Base-by-base conservation (phyloP, 108 stramenopile species). In the Fistulifera pelliculosa region DNA sequence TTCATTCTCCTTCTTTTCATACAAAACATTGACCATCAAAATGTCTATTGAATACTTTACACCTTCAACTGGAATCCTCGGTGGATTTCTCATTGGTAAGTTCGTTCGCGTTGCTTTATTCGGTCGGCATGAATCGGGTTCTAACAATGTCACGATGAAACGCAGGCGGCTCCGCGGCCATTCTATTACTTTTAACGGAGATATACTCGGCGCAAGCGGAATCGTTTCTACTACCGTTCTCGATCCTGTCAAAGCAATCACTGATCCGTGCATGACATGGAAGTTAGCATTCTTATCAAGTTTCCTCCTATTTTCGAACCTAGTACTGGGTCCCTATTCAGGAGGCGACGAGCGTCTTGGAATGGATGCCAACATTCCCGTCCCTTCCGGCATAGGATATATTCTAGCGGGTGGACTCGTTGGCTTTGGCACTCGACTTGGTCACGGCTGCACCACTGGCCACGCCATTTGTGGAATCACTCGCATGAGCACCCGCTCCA, bases 381-480 rank as follows among this genome's bases (percentile, higher is more conserved):
- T 15, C 22, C 38, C n/a, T 5, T 63, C 61, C 31, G 10, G 38
- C 2, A 40, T 72, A 1, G 85, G 66, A 0, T 87, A 76, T 48
- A 18, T 73, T 25, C 5, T 81, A 13, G 76, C 64, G 12, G 87
- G 87, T 25, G 69, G 84, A 28, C 69, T 77, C 22, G 83, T 89
- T 16, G 87, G 87, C 12, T 78, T 85, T 49, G 83, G 83, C n/a
- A 85, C 83, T 15, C 62, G 68, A 56, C 65, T 84, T 21, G 76
- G 83, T 10, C 84, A 84, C 53, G 87, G 83, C 19, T 89, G 83
- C 47, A 85, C 87, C 8, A 21, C 38, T 16, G 77, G 77, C 16
- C 80, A 75, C 39, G 81, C 78, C 1, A 71, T 94, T 41, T 90
- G 92, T 56, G 96, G 96, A 23, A 35, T 95, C 41, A 79, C 85